Conservation (phyloP, 2,329 filamentous ascomycete species). For the Fusarium paranaense region DNA sequence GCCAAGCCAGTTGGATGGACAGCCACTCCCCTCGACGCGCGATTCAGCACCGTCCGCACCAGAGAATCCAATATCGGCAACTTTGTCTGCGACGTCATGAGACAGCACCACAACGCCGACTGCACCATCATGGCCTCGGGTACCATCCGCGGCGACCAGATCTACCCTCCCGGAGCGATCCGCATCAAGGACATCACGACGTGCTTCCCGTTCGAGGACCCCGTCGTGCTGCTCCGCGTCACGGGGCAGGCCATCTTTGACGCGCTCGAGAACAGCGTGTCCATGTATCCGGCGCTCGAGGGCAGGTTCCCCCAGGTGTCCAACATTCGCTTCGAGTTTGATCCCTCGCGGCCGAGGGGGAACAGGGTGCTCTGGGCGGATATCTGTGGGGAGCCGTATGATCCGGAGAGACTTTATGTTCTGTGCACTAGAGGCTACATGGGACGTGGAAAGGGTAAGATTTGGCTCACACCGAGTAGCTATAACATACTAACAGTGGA, state of each 20-base stretch:
- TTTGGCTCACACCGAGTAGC: background rate
- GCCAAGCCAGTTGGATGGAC: slow-evolving; percentile 89
- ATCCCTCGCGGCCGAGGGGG: slow-evolving; percentile 70
- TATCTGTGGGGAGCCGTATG: slow-evolving; percentile 71
- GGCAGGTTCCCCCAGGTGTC: slow-evolving; percentile 88
- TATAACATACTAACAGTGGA: slow-evolving; percentile 22
- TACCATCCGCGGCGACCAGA: slow-evolving; percentile 88
- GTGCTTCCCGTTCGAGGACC: slow-evolving; percentile 94
- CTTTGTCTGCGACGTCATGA: slow-evolving; percentile 93
- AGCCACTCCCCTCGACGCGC: slow-evolving; percentile 82
- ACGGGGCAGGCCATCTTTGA: slow-evolving; percentile 78
- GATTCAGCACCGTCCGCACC: slow-evolving; percentile 84
- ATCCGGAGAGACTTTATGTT: slow-evolving; percentile 73
- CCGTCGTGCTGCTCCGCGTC: slow-evolving; percentile 81
- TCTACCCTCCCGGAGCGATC: slow-evolving; percentile 85
- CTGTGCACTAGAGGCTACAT: slow-evolving; percentile 90
- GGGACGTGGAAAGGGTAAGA: slow-evolving; percentile 77
- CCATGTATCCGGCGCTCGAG: slow-evolving; percentile 84
- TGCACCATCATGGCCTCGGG: slow-evolving; percentile 87
- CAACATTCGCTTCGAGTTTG: slow-evolving; percentile 81
- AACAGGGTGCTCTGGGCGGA: slow-evolving; percentile 72
- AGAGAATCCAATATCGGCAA: slow-evolving; percentile 88
- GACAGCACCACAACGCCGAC: slow-evolving; percentile 82
- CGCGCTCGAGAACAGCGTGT: slow-evolving; percentile 88
- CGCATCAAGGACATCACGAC: slow-evolving; percentile 85